Percentiles rank a stretch among this genome's conserved stretches.
phyloP scores from a whole-genome alignment of 176 grass and related monocot genomes.

The Oryza nivara region DNA sequence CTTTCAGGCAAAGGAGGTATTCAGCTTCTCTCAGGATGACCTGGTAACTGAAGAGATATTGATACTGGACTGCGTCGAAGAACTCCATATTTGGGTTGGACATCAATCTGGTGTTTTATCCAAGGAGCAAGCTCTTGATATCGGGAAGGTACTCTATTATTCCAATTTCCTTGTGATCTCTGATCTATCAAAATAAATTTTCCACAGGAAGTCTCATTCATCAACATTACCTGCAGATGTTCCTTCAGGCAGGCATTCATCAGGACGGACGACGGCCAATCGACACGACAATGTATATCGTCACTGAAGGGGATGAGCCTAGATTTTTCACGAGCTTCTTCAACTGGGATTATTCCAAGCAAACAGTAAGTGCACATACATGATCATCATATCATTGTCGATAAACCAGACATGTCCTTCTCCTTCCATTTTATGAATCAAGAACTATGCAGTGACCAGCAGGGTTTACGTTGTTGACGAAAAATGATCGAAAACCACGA shows the following conservation, averaged over 20 bases:
- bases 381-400: conserved; percentile 21
- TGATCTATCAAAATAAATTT: not conserved
- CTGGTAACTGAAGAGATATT: conserved; percentile 78
- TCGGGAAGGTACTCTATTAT: conserved; percentile 56
- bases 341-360: conserved; percentile 75
- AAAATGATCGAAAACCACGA: no score
- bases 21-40: conserved; percentile 91
- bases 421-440: not conserved
- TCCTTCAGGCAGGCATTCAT: conserved; percentile 53
- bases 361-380: conserved; percentile 43
- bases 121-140: conserved; percentile 56
- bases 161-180: not conserved
- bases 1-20: conserved; percentile 82
- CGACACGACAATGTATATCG: conserved; percentile 53
- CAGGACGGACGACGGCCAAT: conserved; percentile 39
- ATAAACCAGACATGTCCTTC: not conserved
- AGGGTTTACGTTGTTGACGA: no score
- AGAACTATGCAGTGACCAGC: not conserved
- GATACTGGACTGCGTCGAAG: conserved; percentile 66
- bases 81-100: conserved; percentile 85
- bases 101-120: conserved; percentile 54
- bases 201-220: not conserved
- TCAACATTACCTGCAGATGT: conserved; percentile 63
- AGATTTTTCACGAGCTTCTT: conserved; percentile 82
- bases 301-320: conserved; percentile 85